phyloP scores from a whole-genome alignment of 495 filamentous ascomycete genomes.

The Trichocladium uniseriatum region DNA sequence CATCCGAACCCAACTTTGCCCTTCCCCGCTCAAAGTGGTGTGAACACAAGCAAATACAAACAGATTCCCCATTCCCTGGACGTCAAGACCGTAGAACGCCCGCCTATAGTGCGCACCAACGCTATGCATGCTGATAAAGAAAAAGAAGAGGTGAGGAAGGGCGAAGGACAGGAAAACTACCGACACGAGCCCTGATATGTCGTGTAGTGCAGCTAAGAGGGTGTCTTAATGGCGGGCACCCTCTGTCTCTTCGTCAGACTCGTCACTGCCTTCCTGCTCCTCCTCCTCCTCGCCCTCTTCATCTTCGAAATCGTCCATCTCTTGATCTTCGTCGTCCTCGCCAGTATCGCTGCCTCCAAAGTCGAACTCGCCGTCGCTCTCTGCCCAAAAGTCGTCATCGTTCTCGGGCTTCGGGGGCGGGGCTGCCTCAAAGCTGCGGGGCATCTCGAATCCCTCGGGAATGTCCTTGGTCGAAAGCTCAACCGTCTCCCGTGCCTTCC shows the following conservation, averaged over 20 bases:
- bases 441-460: slow-evolving; percentile 77
- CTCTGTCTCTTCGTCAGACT: background rate
- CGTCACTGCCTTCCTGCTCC: slow-evolving; percentile 19
- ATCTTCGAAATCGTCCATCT: slow-evolving; percentile 42
- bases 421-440: slow-evolving; percentile 52
- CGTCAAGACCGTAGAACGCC: slow-evolving; percentile 5
- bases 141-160: background rate
- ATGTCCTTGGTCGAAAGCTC: slow-evolving; percentile 67
- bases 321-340: slow-evolving; percentile 43
- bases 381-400: slow-evolving; percentile 75
- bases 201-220: background rate
- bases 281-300: slow-evolving; percentile 39
- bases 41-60: background rate
- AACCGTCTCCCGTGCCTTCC: slow-evolving; percentile 57
- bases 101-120: slow-evolving; percentile 5
- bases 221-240: background rate
- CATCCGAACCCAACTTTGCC: background rate
- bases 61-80: background rate
- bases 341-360: slow-evolving; percentile 66
- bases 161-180: background rate
- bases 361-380: slow-evolving; percentile 69
- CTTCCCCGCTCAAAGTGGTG: background rate
- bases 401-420: slow-evolving; percentile 58
- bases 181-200: no score
- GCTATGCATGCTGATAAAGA: slow-evolving; percentile 28